Evolutionary conservation across 2,329 filamentous ascomycete species (phyloP), one percentile per base, ranked within the genome.

Genomic region (Aaosphaeria pasadenensis): DNA sequence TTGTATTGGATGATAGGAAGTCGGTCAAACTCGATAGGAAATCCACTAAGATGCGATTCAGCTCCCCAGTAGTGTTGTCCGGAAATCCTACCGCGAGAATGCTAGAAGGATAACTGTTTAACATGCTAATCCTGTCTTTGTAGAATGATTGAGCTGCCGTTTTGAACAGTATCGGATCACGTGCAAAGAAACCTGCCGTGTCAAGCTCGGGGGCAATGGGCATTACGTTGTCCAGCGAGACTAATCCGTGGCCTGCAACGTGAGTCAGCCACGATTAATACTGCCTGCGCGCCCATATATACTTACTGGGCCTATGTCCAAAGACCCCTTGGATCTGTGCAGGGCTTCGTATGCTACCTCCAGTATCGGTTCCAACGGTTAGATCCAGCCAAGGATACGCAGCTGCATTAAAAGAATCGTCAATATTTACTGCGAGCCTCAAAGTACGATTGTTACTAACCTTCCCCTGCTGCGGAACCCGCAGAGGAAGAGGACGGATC

Each of bases 331-430:
- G 74, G 0, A 74, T 72, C 44, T 74, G 67, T 0, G 74, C 65
- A 0, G 79, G 78, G 5, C 69, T 69, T 13, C 79, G 73, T 36
- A 81, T 75, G 29, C 72, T 73, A 39, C 79, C 76, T 35, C 76
- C 76, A 6, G 75, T 79, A 47, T 79, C 77, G 31, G 70, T 74
- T 4, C 77, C 77, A 4, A 81, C 59, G 1, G 75, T 70, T 33
- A 80, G 57, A 46, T 81, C 77, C 3, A 81, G 62, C 76, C 75
- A 79, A 0, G 65, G 50, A 47, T 79, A 79, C 3, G 71, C 67
- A 24, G 63, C 74, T 33, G 71, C 69, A 24, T 24, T 24, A 24
- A 24, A 24, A 24, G 2, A 24, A 24, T 24, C 17, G 17, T 24
- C 17, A 24, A 24, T 24, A 24, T 24, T 24, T 24, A 24, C 17